These are phyloP conservation scores for Purpureocillium takamizusanense DNA, from an alignment of 2,329 filamentous ascomycete species.

Conservation along the genomic window DNA sequence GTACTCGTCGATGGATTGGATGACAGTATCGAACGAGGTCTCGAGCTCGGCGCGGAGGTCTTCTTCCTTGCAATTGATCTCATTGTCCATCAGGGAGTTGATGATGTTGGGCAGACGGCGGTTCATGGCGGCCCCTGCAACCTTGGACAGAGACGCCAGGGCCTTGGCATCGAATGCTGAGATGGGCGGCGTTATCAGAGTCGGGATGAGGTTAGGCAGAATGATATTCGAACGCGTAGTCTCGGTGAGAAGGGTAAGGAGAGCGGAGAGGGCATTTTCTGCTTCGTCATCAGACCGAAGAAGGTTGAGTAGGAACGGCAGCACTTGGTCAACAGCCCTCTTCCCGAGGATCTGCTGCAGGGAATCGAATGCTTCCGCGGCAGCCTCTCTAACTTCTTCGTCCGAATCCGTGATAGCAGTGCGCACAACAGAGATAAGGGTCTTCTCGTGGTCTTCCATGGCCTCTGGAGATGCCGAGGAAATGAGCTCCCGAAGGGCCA, in stretches of 20 bases:
- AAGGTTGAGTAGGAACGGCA: conserved; percentile 86
- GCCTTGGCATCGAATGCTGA: conserved; percentile 92
- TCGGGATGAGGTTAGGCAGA: conserved; percentile 89
- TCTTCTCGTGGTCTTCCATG: conserved; percentile 90
- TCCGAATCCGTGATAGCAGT: conserved; percentile 87
- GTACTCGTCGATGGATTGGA: conserved; percentile 89
- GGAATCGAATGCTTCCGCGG: conserved; percentile 93
- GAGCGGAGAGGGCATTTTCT: conserved; percentile 83
- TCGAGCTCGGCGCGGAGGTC: conserved; percentile 64
- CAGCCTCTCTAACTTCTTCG: conserved; percentile 84
- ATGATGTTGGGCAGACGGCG: conserved; percentile 81
- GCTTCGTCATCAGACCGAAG: conserved; percentile 78
- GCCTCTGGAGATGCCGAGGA: conserved; percentile 80
- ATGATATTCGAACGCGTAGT: conserved; percentile 92
- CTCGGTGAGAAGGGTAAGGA: conserved; percentile 90
- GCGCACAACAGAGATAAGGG: conserved; percentile 86
- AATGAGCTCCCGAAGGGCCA: conserved; percentile 90
- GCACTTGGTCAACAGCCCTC: conserved; percentile 86
- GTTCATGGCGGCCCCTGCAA: conserved; percentile 86
- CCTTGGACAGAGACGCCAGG: conserved; percentile 83
- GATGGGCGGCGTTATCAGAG: conserved; percentile 81
- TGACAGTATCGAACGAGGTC: conserved; percentile 75
- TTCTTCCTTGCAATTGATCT: conserved; percentile 71
- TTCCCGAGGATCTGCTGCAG: conserved; percentile 91
- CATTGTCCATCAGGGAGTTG: conserved; percentile 89